Base-by-base conservation (phyloP, 371 early-diverging fungal species). In the Synchytrium microbalum region DNA sequence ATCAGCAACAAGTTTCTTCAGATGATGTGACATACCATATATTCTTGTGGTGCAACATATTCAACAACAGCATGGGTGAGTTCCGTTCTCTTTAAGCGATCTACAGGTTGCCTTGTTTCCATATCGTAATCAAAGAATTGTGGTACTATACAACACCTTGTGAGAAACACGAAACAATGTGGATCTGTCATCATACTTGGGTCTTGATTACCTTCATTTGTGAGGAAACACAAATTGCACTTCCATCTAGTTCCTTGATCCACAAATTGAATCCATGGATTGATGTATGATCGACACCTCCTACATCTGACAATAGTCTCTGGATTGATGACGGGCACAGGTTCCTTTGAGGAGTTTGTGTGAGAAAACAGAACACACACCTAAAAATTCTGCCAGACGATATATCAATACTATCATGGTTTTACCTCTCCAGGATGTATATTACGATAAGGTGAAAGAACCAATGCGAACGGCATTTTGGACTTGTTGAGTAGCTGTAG, bases 171-270 rank as follows among this genome's bases (percentile, higher is more conserved):
- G 23, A 31, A 3, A 59, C 19, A n/a, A 30, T 2, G 16, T 26
- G 69, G 38, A 25, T 28, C 28, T 23, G 28, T 24, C 51, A 58
- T 24, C n/a, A 0, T 62, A 62, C 64, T 71, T 26, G 2, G 14
- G 25, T 32, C 19, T 3, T 0, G 10, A 19, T 1, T 79, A 86
- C 89, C 89, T 72, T 95, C 95, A 66, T 96, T 96, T 62, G 85
- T 77, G 24, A 93, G 73, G 69, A 82, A 87, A 75, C 98, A 97
- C 82, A 96, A 81, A 73, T 96, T 96, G 75, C 98, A 97, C 72
- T 88, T 89, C 98, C 96, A 97, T 51, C 92, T 84, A 51, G 88
- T 87, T 24, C 93, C 94, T 51, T 92, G 92, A 67, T 95, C 95
- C 0, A 92, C 86, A 80, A 93, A 95, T 54, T 85, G 86, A 3